These are phyloP conservation scores for Huntiella decipiens DNA, from an alignment of 2,329 filamentous ascomycete genomes.

Conservation along the genomic window DNA sequence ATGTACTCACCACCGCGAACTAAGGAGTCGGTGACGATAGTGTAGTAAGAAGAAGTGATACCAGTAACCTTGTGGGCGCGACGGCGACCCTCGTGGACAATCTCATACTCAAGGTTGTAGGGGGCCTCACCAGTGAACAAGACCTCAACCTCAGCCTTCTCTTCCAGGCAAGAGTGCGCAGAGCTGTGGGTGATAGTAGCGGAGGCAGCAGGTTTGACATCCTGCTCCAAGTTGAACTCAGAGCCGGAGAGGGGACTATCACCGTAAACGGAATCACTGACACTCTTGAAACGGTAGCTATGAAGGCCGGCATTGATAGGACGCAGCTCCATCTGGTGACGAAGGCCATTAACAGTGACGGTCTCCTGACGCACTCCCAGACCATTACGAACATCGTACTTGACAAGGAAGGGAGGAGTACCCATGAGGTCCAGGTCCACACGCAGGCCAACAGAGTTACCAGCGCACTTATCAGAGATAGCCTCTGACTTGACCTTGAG, in stretches of 20 bases:
- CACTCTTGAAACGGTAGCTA: conserved; percentile 63
- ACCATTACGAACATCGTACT: conserved; percentile 53
- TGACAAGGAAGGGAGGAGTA: conserved; percentile 74
- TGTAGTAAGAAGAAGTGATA: conserved; percentile 44
- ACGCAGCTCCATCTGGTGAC: conserved; percentile 68
- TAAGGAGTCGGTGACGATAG: conserved; percentile 57
- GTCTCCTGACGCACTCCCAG: conserved; percentile 35
- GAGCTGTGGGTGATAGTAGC: conserved; percentile 45
- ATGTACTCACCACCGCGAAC: conserved; percentile 77
- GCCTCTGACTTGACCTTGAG: conserved; percentile 56
- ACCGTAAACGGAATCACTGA: conserved; percentile 69
- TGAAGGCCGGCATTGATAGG: conserved; percentile 70
- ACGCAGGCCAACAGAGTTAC: conserved; percentile 75
- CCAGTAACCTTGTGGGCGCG: conserved; percentile 45
- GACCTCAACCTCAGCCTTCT: conserved; percentile 57
- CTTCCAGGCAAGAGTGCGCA: conserved; percentile 62
- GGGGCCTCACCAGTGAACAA: conserved; percentile 64
- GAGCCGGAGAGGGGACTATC: conserved; percentile 41
- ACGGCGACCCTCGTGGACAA: conserved; percentile 75
- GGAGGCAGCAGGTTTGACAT: conserved; percentile 80
- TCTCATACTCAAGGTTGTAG: conserved; percentile 79
- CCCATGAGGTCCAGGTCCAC: conserved; percentile 82
- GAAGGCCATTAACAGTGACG: conserved; percentile 46
- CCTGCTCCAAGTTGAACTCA: conserved; percentile 55
- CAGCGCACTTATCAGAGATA: conserved; percentile 87